Conservation (phyloP, 2,329 filamentous ascomycete genomes). For the Apiospora kogelbergensis region DNA sequence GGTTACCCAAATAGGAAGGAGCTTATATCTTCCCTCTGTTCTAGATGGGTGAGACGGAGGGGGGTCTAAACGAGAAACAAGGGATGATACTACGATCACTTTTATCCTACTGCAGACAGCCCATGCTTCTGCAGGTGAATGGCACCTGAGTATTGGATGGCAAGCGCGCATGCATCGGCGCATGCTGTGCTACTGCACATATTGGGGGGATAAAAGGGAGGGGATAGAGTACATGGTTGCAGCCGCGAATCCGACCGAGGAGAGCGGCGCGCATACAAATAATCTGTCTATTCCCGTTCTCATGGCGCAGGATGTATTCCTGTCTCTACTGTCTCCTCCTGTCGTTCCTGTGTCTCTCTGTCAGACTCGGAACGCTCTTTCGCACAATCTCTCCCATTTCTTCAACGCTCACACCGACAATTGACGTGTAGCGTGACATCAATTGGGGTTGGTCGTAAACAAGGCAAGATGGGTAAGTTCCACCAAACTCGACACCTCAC, state of each 20-base stretch:
- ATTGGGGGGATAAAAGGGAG: not conserved
- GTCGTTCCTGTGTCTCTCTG: not conserved
- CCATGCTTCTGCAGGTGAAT: not conserved
- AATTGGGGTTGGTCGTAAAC: not conserved
- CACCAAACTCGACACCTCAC: not conserved
- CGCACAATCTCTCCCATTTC: not conserved
- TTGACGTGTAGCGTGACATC: not conserved
- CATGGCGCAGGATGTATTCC: not conserved
- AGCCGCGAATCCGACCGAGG: not conserved
- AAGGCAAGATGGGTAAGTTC: constrained; percentile 7
- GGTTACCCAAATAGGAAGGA: not conserved
- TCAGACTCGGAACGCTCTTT: not conserved
- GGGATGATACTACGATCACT: not conserved
- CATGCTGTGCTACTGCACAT: not conserved
- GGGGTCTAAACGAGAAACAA: not conserved
- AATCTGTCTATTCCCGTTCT: not conserved
- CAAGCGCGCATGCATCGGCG: not conserved
- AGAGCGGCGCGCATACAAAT: not conserved
- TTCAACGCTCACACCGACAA: not conserved
- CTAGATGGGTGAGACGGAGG: not conserved
- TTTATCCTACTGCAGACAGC: not conserved
- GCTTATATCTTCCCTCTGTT: not conserved
- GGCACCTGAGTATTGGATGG: not conserved
- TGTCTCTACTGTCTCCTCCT: not conserved
- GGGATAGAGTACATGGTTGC: not conserved